A percentile compares a stretch with the other conserved stretches of the same genome.
Evolutionary conservation across 2,329 filamentous ascomycete species (phyloP).

Genomic region (Periconia sp.): DNA sequence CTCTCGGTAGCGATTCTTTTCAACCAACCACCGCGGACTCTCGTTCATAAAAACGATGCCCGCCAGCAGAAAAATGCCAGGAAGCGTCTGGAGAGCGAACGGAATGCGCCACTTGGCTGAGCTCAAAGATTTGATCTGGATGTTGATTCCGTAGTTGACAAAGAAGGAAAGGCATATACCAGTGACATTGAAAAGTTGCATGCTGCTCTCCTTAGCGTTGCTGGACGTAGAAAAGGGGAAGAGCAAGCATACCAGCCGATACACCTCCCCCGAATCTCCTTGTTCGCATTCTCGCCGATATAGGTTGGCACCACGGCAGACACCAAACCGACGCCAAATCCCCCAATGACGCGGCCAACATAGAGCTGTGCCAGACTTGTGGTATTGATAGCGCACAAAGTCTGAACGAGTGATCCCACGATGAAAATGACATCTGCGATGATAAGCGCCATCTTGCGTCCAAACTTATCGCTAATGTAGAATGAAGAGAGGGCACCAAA

Average conservation of each 20-base stretch:
- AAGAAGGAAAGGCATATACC: constrained; percentile 56
- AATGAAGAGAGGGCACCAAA: constrained; percentile 48
- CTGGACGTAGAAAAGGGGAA: too few species aligned
- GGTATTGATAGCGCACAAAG: constrained; percentile 39
- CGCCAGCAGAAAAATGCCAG: constrained; percentile 52
- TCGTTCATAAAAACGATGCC: constrained; percentile 57
- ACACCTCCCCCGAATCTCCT: constrained; percentile 43
- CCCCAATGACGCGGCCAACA: constrained; percentile 47
- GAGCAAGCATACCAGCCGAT: constrained; percentile 31
- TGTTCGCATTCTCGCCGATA: constrained; percentile 50
- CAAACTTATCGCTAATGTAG: constrained; percentile 46
- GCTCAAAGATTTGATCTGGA: constrained; percentile 46
- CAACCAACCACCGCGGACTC: constrained; percentile 57
- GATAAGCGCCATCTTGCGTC: constrained; percentile 45
- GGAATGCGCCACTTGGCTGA: constrained; percentile 57
- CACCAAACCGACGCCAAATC: constrained; percentile 48
- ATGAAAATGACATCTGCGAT: constrained; percentile 47
- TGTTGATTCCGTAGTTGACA: constrained; percentile 55
- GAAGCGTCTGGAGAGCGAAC: constrained; percentile 56
- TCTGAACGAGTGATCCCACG: constrained; percentile 46
- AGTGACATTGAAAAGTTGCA: constrained; percentile 47
- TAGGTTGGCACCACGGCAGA: constrained; percentile 48
- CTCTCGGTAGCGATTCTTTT: constrained; percentile 51
- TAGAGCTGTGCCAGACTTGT: constrained; percentile 44
- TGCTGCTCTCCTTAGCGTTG: constrained; percentile 12